Percentiles rank a stretch among this genome's conserved stretches.
Conservation (phyloP, 331 rosid species). For the Pyrus hybrid region DNA sequence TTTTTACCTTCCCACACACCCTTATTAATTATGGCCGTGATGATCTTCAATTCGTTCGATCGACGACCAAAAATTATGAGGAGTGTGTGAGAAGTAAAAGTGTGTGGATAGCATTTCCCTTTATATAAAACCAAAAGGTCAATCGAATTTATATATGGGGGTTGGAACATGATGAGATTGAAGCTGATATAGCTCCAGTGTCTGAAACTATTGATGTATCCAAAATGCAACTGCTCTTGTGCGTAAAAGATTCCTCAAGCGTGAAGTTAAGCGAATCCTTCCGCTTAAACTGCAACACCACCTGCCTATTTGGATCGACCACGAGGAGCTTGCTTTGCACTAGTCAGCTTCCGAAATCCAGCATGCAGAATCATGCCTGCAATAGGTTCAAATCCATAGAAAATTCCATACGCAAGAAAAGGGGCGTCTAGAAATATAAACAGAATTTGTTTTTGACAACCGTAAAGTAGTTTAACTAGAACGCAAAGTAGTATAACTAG, state of each 20-base stretch:
- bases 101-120: no score
- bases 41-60: no score
- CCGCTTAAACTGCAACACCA: background rate
- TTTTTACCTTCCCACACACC: no score
- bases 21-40: no score
- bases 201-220: background rate
- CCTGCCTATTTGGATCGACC: slow-evolving; percentile 30
- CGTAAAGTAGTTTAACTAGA: background rate
- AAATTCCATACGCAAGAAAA: background rate
- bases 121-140: no score
- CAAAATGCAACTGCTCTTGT: background rate
- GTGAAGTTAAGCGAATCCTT: background rate
- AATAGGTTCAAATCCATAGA: slow-evolving; percentile 10
- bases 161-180: background rate
- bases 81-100: no score
- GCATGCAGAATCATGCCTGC: slow-evolving; percentile 73
- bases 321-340: slow-evolving; percentile 42
- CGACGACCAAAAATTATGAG: no score
- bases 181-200: background rate
- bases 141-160: background rate
- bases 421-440: background rate
- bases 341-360: slow-evolving; percentile 73
- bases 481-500: background rate
- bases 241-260: background rate
- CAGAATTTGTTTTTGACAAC: background rate